Conservation (phyloP, 2,329 filamentous ascomycete species). For the Aspergillus terreus region DNA sequence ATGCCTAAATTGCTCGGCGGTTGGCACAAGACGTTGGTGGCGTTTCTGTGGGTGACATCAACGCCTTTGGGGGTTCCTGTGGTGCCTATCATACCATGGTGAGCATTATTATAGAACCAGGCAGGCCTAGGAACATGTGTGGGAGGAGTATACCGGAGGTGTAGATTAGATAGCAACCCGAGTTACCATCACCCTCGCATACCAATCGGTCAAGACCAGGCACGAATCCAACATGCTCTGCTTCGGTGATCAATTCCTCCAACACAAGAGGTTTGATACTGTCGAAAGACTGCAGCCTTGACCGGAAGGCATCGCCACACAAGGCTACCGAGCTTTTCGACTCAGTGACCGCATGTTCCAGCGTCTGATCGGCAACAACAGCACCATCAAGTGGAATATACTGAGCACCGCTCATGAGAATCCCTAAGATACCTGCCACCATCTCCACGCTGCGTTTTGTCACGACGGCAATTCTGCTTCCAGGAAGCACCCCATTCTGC, state of each 20-base stretch:
- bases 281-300: background rate
- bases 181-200: slow-evolving; percentile 4
- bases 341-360: slow-evolving; percentile 4
- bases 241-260: slow-evolving; percentile 2
- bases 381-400: slow-evolving; percentile 9
- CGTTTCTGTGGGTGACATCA: slow-evolving; percentile 8
- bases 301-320: background rate
- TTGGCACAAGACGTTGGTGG: slow-evolving; percentile 10
- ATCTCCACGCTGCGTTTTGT: slow-evolving; percentile 8
- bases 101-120: background rate
- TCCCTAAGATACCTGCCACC: slow-evolving; percentile 8
- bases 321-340: slow-evolving; percentile 1
- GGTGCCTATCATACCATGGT: slow-evolving; percentile 2
- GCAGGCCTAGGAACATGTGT: background rate
- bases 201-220: background rate
- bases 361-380: slow-evolving; percentile 8
- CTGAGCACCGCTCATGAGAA: slow-evolving; percentile 8
- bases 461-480: background rate
- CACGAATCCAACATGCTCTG: background rate
- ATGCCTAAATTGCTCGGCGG: slow-evolving; percentile 8
- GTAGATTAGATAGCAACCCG: slow-evolving; percentile 10
- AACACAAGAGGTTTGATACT: slow-evolving; percentile 1
- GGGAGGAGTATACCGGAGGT: slow-evolving; percentile 5
- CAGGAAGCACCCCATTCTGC: background rate
- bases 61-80: slow-evolving; percentile 9